Conservation (phyloP, 75 land plant genomes). For the Pinus albicaulis region DNA sequence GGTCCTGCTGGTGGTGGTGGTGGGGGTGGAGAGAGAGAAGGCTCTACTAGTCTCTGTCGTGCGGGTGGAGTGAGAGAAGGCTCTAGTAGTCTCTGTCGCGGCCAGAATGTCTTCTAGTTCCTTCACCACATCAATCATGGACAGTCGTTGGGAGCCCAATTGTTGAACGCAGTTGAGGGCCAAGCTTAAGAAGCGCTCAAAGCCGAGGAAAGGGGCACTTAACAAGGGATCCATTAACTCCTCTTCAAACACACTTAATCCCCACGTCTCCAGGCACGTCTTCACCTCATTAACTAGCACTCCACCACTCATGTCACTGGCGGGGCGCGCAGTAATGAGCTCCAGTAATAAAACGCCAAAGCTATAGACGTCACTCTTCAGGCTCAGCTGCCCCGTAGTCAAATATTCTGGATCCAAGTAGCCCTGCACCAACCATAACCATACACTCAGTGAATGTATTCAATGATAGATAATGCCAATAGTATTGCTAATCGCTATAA, state of each 20-base stretch:
- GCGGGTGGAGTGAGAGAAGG: too few species aligned
- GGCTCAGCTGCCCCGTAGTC: slow-evolving; percentile 67
- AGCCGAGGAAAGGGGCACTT: slow-evolving; percentile 1
- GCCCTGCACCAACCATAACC: slow-evolving; percentile 38
- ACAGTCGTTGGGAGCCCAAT: slow-evolving; percentile 21
- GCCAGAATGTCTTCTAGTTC: slow-evolving; percentile 24
- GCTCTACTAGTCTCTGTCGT: too few species aligned
- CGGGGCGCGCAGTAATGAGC: slow-evolving; percentile 53
- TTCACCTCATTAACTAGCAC: slow-evolving; percentile 40
- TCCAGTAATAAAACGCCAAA: slow-evolving; percentile 80
- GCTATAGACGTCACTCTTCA: slow-evolving; percentile 88
- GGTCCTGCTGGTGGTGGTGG: too few species aligned
- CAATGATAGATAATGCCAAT: too few species aligned
- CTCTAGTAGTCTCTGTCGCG: too few species aligned
- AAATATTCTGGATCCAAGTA: slow-evolving; percentile 80
- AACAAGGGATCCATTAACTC: slow-evolving; percentile 6
- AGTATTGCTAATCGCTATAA: not conserved
- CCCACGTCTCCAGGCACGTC: slow-evolving; percentile 18
- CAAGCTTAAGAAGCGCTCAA: slow-evolving; percentile 11
- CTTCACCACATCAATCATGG: slow-evolving; percentile 39
- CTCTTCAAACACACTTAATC: not conserved
- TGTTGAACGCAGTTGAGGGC: slow-evolving; percentile 30
- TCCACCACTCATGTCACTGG: slow-evolving; percentile 40
- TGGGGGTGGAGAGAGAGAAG: too few species aligned
- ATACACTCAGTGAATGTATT: not conserved